Evolutionary conservation across 1,284 basidiomycete species (phyloP).

Genomic region (Pyrrhoderma noxium): DNA sequence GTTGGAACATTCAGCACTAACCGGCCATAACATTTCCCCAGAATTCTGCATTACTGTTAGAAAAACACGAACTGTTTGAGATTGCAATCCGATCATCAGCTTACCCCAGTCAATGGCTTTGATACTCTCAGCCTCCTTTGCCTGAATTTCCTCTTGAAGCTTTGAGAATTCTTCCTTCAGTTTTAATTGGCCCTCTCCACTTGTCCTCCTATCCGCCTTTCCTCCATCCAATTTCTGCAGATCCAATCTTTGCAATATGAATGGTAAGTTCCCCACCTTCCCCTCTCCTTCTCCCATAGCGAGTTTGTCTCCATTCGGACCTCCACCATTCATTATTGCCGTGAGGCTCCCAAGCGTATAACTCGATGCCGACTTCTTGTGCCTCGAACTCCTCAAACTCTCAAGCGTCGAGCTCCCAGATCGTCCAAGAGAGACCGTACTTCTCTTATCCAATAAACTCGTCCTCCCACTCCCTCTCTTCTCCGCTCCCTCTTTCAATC

Average conservation of each 20-base stretch:
- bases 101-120: slow-evolving; percentile 68
- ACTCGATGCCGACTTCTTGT: slow-evolving; percentile 12
- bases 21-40: slow-evolving; percentile 94
- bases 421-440: slow-evolving; percentile 14
- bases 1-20: no score
- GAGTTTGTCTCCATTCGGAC: neutral
- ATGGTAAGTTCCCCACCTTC: slow-evolving; percentile 43
- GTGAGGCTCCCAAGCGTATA: neutral
- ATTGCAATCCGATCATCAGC: slow-evolving; percentile 9
- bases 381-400: slow-evolving; percentile 1
- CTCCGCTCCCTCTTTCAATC: neutral
- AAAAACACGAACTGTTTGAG: neutral
- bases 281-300: slow-evolving; percentile 1
- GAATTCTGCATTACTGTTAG: slow-evolving; percentile 60
- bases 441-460: slow-evolving; percentile 6
- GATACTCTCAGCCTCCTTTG: slow-evolving; percentile 25
- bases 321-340: neutral
- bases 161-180: slow-evolving; percentile 65
- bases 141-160: slow-evolving; percentile 35
- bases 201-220: slow-evolving; percentile 33
- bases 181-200: slow-evolving; percentile 57
- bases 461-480: slow-evolving; percentile 6
- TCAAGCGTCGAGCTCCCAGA: slow-evolving; percentile 1
- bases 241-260: slow-evolving; percentile 45
- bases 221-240: slow-evolving; percentile 28